Evolutionary conservation across 306 rosid species (phyloP).

Genomic region (Pachyrhizus erosus): DNA sequence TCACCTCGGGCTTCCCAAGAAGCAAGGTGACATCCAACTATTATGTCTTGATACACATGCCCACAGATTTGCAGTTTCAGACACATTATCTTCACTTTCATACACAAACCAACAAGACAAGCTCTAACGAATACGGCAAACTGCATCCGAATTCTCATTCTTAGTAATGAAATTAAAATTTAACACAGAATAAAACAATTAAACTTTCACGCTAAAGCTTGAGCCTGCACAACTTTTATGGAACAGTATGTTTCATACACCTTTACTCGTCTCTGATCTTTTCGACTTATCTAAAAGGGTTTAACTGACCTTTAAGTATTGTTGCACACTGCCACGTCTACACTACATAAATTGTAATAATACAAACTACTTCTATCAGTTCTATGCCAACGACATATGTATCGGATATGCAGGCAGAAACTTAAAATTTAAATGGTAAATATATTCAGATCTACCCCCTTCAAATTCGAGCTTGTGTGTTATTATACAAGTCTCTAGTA

Average conservation of each 20-base stretch:
- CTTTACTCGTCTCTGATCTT: background rate
- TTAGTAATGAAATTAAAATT: background rate
- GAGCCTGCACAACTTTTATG: background rate
- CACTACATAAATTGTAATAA: background rate
- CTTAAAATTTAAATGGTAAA: background rate
- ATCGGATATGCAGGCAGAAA: background rate
- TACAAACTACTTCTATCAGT: background rate
- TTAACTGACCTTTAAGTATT: background rate
- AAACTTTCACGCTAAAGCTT: background rate
- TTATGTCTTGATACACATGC: background rate
- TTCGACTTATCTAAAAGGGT: background rate
- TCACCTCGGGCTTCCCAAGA: too few relatives aligned
- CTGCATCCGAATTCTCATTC: slow-evolving; percentile 1
- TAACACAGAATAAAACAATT: background rate
- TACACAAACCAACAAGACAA: background rate
- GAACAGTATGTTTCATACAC: background rate
- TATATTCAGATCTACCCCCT: background rate
- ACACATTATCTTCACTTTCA: background rate
- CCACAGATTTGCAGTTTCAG: background rate
- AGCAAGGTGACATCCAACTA: too few relatives aligned
- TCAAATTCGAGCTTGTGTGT: background rate
- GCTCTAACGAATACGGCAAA: background rate
- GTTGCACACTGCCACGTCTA: background rate
- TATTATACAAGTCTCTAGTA: background rate
- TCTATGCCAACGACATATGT: background rate